Percentiles rank a stretch among this genome's conserved stretches.
Conservation (phyloP, 2,329 filamentous ascomycete species). For the Neonectria magnoliae region DNA sequence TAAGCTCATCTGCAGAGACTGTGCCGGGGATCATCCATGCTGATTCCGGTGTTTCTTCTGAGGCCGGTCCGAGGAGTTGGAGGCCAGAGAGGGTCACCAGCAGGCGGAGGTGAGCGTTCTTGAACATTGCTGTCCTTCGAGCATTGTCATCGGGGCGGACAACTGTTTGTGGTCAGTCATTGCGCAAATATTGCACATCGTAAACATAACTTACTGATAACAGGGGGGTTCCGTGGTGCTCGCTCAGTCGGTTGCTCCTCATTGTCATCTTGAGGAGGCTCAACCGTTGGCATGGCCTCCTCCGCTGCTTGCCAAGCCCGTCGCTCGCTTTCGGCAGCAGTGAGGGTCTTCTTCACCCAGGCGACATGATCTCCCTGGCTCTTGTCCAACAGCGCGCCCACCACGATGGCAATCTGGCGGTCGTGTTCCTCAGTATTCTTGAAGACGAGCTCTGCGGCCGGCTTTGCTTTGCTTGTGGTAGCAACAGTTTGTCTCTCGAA, state of each 20-base stretch:
- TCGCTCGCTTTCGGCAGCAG: constrained; percentile 75
- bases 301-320: constrained; percentile 81
- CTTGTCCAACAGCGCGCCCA: constrained; percentile 82
- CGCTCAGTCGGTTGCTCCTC: constrained; percentile 41
- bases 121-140: constrained; percentile 81
- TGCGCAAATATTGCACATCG: background rate
- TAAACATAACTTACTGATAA: constrained; percentile 45
- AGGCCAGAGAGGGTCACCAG: constrained; percentile 82
- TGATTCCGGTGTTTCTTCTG: constrained; percentile 78
- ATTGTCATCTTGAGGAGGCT: constrained; percentile 48
- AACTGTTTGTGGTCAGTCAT: constrained; percentile 53
- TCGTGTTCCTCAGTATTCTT: constrained; percentile 74
- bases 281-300: constrained; percentile 61
- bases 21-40: constrained; percentile 80
- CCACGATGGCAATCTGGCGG: constrained; percentile 80
- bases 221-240: constrained; percentile 44
- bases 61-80: constrained; percentile 61
- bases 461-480: constrained; percentile 67
- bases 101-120: constrained; percentile 86
- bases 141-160: constrained; percentile 73
- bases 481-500: constrained; percentile 83
- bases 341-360: constrained; percentile 82
- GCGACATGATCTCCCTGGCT: constrained; percentile 78
- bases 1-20: constrained; percentile 71
- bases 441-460: constrained; percentile 86